Percentiles rank a stretch among this genome's conserved stretches.
Conservation (phyloP, 176 grass and related monocot genomes). For the Aegilops tauschii region DNA sequence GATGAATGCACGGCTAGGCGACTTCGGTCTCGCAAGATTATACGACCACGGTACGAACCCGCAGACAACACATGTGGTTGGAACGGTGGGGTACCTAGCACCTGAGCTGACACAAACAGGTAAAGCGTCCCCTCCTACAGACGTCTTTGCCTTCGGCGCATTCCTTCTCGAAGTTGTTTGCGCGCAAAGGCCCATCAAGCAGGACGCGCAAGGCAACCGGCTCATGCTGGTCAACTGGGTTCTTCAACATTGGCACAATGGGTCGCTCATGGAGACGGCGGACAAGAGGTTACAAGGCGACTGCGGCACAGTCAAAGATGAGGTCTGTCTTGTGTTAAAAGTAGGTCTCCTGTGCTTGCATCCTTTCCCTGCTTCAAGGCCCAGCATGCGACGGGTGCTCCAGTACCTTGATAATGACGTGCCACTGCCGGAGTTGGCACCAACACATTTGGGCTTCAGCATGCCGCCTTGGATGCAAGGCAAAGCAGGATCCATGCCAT, state of each 20-base stretch:
- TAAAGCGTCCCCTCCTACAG: not conserved
- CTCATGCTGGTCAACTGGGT: constrained; percentile 23
- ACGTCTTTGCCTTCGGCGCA: constrained; percentile 26
- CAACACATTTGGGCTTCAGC: not conserved
- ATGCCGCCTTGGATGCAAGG: not conserved
- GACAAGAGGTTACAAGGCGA: not conserved
- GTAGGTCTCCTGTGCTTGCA: constrained; percentile 24
- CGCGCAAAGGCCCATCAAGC: constrained; percentile 10
- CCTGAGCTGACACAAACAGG: not conserved
- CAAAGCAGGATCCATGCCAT: not conserved
- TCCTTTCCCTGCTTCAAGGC: not conserved
- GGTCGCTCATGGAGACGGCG: not conserved
- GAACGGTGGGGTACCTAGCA: constrained; percentile 32
- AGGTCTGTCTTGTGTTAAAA: constrained; percentile 11
- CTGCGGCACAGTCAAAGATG: not conserved
- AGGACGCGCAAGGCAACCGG: not conserved
- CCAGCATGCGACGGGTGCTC: constrained; percentile 7
- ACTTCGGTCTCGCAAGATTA: constrained; percentile 27
- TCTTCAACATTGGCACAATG: not conserved
- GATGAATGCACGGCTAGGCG: constrained; percentile 15
- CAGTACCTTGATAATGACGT: constrained; percentile 5
- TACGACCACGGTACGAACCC: constrained; percentile 20
- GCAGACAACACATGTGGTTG: constrained; percentile 3
- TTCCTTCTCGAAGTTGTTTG: constrained; percentile 31
- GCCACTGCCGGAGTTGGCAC: not conserved